These are phyloP conservation scores for Panaeolus cyanescens DNA, from an alignment of 768 basidiomycete genomes.

Conservation along the genomic window DNA sequence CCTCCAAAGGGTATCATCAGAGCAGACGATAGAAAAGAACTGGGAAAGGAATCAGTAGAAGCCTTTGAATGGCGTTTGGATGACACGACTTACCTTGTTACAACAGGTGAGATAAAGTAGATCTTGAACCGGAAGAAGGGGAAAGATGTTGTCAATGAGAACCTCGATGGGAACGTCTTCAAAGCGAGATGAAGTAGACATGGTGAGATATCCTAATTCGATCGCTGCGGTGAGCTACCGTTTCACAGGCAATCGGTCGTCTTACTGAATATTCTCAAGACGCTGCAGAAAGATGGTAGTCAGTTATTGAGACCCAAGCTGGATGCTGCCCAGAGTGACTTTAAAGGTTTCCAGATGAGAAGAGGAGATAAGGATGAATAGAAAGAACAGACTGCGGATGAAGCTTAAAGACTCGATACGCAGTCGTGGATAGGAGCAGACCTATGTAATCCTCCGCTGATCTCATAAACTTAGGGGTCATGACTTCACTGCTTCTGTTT, in stretches of 20 bases:
- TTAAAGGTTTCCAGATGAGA: too few species aligned
- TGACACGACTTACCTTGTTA: slow-evolving; percentile 41
- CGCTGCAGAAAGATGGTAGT: background rate
- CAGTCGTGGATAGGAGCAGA: background rate
- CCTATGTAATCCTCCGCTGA: slow-evolving; percentile 1
- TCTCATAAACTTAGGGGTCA: background rate
- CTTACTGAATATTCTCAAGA: background rate
- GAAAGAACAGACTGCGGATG: background rate
- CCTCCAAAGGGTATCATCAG: slow-evolving; percentile 83
- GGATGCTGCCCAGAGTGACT: background rate
- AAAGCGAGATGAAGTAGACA: background rate
- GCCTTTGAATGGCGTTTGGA: background rate
- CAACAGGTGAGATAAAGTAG: slow-evolving; percentile 62
- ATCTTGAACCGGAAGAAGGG: slow-evolving; percentile 52
- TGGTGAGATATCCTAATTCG: background rate
- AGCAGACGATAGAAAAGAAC: slow-evolving; percentile 60
- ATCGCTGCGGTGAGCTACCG: background rate
- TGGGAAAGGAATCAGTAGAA: slow-evolving; percentile 14
- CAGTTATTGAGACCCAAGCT: background rate
- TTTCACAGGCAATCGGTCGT: background rate
- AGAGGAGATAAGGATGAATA: background rate
- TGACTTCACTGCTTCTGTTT: background rate
- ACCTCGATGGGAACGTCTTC: slow-evolving; percentile 71
- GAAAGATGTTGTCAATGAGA: slow-evolving; percentile 73
- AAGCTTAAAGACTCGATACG: background rate